phyloP scores from a whole-genome alignment of 768 basidiomycete species.

The Tulasnella sp. region DNA sequence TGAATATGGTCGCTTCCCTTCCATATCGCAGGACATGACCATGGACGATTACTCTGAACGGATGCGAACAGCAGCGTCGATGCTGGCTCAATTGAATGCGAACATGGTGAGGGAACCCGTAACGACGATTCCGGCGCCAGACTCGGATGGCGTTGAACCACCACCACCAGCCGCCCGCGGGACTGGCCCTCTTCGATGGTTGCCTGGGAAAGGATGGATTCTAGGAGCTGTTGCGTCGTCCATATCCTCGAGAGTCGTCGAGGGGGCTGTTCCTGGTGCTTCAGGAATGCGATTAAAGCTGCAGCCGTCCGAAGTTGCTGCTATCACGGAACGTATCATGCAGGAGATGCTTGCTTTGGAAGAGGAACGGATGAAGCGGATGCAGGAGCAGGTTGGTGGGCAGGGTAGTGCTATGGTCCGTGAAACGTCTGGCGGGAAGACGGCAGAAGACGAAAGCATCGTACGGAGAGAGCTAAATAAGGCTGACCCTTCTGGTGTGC shows the following conservation, averaged over 20 bases:
- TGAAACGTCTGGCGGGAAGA: conserved; percentile 31
- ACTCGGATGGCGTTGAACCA: conserved; percentile 9
- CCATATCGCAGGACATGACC: conserved; percentile 37
- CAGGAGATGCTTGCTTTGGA: conserved; percentile 95
- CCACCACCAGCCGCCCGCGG: conserved; percentile 21
- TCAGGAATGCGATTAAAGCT: conserved; percentile 49
- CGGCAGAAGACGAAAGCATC: conserved; percentile 83
- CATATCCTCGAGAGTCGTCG: conserved; percentile 21
- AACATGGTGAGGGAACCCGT: conserved; percentile 49
- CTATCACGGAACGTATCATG: conserved; percentile 94
- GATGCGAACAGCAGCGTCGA: conserved; percentile 96
- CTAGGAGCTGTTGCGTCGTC: conserved; percentile 19
- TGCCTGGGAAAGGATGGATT: conserved; percentile 47
- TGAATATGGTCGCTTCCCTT: not conserved
- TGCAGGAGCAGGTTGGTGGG: conserved; percentile 34
- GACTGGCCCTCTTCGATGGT: conserved; percentile 35
- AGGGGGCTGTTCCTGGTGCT: conserved; percentile 22
- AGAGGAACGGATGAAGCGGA: conserved; percentile 90
- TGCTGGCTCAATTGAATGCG: conserved; percentile 93
- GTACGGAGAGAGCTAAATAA: conserved; percentile 88
- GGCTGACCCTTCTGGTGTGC: conserved; percentile 72
- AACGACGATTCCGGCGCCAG: conserved; percentile 20
- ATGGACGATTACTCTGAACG: conserved; percentile 96
- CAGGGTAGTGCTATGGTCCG: conserved; percentile 18
- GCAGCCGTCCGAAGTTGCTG: conserved; percentile 69